phyloP scores from a whole-genome alignment of 768 basidiomycete species.

The Phallus indusiatus region DNA sequence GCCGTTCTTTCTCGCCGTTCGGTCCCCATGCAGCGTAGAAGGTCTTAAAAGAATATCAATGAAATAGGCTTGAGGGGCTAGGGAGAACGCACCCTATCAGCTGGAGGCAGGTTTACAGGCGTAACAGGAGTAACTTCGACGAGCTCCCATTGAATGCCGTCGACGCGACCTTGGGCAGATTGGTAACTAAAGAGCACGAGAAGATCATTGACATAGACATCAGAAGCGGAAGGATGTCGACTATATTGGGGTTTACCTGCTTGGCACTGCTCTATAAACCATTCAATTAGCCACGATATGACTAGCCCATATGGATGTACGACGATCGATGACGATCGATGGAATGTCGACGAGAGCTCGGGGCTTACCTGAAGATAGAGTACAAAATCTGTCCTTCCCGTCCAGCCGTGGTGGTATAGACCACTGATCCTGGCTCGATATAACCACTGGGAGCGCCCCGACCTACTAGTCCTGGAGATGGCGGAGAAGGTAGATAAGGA shows the following conservation, averaged over 20 bases:
- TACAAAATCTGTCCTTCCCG: slow-evolving; percentile 57
- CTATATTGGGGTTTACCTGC: slow-evolving; percentile 41
- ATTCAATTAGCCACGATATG: background rate
- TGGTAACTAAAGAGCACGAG: slow-evolving; percentile 45
- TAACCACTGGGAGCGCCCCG: slow-evolving; percentile 22
- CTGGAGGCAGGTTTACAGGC: slow-evolving; percentile 52
- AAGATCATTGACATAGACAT: too few species aligned
- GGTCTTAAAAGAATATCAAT: slow-evolving; percentile 31
- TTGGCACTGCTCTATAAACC: slow-evolving; percentile 51
- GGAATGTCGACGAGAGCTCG: background rate
- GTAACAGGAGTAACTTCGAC: slow-evolving; percentile 56
- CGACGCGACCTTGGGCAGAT: slow-evolving; percentile 56
- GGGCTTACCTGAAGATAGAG: slow-evolving; percentile 63
- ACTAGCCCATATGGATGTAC: too few species aligned
- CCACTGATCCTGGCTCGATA: slow-evolving; percentile 59
- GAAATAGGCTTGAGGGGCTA: background rate
- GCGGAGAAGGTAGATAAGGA: background rate
- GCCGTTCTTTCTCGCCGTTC: slow-evolving; percentile 1
- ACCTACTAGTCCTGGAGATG: background rate
- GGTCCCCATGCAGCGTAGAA: slow-evolving; percentile 48
- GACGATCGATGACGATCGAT: background rate
- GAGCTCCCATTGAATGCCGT: slow-evolving; percentile 57
- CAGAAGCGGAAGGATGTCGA: background rate
- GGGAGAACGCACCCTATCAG: slow-evolving; percentile 35
- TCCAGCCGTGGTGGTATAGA: slow-evolving; percentile 57